These are phyloP conservation scores for Exserohilum rostratum DNA, from an alignment of 2,329 filamentous ascomycete species.

Conservation along the genomic window DNA sequence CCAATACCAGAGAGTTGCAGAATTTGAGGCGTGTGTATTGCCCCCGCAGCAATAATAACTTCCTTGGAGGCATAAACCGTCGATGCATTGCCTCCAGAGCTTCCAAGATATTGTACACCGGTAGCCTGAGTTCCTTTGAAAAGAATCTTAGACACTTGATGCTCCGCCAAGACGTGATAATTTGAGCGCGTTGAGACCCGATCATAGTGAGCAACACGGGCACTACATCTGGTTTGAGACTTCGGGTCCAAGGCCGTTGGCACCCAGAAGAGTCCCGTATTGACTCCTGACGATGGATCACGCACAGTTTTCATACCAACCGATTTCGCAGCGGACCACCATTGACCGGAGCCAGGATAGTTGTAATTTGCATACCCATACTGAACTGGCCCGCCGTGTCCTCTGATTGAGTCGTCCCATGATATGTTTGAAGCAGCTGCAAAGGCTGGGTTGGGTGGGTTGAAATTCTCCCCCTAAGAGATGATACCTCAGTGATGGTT, in stretches of 20 bases:
- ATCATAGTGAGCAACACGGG: constrained; percentile 41
- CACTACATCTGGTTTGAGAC: constrained; percentile 38
- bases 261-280: neutral
- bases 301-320: neutral
- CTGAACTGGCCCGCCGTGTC: constrained; percentile 28
- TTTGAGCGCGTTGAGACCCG: constrained; percentile 35
- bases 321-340: neutral
- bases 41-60: constrained; percentile 65
- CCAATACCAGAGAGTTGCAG: constrained; percentile 69
- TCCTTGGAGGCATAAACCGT: constrained; percentile 48
- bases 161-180: constrained; percentile 34
- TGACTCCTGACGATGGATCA: neutral
- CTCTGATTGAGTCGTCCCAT: constrained; percentile 28
- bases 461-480: constrained; percentile 25
- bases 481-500: neutral
- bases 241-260: constrained; percentile 18
- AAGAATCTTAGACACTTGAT: constrained; percentile 23
- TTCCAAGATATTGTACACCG: constrained; percentile 27
- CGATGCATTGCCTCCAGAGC: constrained; percentile 1
- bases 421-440: constrained; percentile 26
- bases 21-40: constrained; percentile 65
- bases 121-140: constrained; percentile 22
- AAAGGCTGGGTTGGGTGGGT: constrained; percentile 18
- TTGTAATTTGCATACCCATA: constrained; percentile 33
- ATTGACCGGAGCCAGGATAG: constrained; percentile 29